Base-by-base conservation (phyloP, 2,329 filamentous ascomycete genomes). In the Exophiala sp. region DNA sequence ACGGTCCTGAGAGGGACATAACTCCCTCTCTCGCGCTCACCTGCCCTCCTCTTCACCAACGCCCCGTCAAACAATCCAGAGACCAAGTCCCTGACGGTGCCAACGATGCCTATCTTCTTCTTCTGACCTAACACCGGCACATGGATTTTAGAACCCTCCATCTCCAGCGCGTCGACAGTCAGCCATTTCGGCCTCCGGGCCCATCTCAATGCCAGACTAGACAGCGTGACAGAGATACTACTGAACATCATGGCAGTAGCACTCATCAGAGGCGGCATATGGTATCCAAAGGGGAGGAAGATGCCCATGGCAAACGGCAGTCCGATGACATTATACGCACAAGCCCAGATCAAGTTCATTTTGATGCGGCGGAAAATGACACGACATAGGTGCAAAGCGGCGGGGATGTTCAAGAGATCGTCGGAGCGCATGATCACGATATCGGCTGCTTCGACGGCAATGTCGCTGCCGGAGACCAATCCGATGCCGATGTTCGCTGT, bases 271-370 rank as follows among this genome's bases (percentile, higher is more conserved):
- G 95, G 93, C 58, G 97, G 74, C 64, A 73, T 71, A 62, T 89
- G 83, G 53, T 86, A 80, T 24, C 91, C 93, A 58, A 95, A 81
- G 1, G 93, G 91, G 3, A 98, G 74, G 73, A 97, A 94, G 61
- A 97, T 72, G 19, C 93, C 93, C 93, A 97, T 97, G 34, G 93
- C 93, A 62, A 98, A 94, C 2, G 93, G 93, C 11, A 98, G 76
- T 1, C 93, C 93, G 53, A 97, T 72, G 42, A 88, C 56, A 67
- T 98, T 98, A 77, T 98, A 98, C 56, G 88, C 72, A 66, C 89
- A 97, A 0, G 90, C 90, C 87, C 93, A 96, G 2, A 83, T 74
- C 2, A 98, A 77, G 68, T 98, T 98, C 60, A 95, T 70, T 73
- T 94, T 95, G 74, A 98, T 98, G 58, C 93, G 83, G 48, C 74